Base-by-base conservation (phyloP, 1,284 basidiomycete species). In the Papiliotrema laurentii region DNA sequence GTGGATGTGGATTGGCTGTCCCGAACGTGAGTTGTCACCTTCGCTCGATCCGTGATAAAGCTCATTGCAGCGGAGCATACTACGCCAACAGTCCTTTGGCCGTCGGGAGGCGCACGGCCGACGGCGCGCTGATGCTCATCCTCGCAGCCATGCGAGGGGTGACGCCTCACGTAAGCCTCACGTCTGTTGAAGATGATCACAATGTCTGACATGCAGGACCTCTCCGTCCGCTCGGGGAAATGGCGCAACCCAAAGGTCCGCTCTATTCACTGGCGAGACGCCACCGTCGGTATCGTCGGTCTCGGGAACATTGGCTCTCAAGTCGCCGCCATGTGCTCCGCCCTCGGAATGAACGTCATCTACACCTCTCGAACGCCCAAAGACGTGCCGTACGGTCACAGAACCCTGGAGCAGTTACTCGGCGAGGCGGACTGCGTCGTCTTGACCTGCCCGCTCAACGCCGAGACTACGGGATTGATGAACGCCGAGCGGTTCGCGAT, bases 61-160 rank as follows among this genome's bases (percentile, higher is more conserved):
- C 41, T 43, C 28, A 43, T 33, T 13, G 13, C 31, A 61, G 60
- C 22, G 62, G 61, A 1, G 58, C 56, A 5, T 53, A 59, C 45
- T 69, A 66, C 40, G 61, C 61, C 46, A 69, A 69, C 42, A 57
- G 63, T 1, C 67, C 67, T 9, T 45, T 47, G 7, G 51, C 51
- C 2, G 64, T 69, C 14, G 62, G 65, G 0, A 44, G 50, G 19
- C 47, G 62, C 1, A 69, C 67, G 11, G 67, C 67, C 2, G 65
- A 69, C 40, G 59, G 61, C 5, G 60, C 63, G 4, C 36, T 62
- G 11, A 51, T 51, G 26, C 50, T 69, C 36, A 59, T 63, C 18
- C 52, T 69, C 1, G 47, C 50, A 4, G 56, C 56, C 6, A 57
- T 61, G 47, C 46, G 61, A 22, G 61, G 60, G 0, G 19, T 61